Conservation (phyloP, 2,329 filamentous ascomycete species). For the Tolypocladium cylindrosporum region DNA sequence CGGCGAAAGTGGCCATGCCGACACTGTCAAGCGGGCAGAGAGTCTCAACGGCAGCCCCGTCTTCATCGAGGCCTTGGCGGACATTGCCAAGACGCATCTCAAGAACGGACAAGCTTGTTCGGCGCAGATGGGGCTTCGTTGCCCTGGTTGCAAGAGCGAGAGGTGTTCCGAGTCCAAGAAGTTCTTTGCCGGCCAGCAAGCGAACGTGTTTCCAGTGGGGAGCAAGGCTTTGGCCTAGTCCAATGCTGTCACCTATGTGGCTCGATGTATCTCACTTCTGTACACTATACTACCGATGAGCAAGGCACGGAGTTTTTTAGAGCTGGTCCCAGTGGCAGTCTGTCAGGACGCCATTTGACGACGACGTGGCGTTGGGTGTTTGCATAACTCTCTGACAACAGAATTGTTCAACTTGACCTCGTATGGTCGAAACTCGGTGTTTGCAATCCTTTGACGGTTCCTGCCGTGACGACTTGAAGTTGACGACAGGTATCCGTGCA, state of each 20-base stretch:
- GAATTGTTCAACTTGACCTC: background rate
- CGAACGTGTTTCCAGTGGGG: constrained; percentile 10
- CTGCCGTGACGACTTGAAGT: background rate
- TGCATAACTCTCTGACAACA: background rate
- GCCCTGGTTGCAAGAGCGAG: constrained; percentile 87
- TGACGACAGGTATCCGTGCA: background rate
- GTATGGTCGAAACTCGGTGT: too few species aligned
- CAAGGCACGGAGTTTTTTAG: background rate
- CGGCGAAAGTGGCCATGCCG: constrained; percentile 66
- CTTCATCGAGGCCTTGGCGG: constrained; percentile 83
- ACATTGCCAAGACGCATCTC: constrained; percentile 76
- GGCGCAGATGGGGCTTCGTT: constrained; percentile 79
- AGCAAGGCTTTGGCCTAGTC: background rate
- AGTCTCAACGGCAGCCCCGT: constrained; percentile 83
- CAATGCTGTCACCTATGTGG: background rate
- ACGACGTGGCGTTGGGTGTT: background rate
- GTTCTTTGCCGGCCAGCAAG: constrained; percentile 44
- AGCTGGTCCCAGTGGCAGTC: background rate
- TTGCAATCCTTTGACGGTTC: background rate
- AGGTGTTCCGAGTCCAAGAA: constrained; percentile 70
- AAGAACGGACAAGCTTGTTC: constrained; percentile 59
- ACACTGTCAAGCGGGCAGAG: constrained; percentile 81
- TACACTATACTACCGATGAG: background rate
- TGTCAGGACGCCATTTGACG: background rate
- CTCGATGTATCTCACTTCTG: background rate